Conservation (phyloP, 257 asterid genomes). For the Misopates orontium region DNA sequence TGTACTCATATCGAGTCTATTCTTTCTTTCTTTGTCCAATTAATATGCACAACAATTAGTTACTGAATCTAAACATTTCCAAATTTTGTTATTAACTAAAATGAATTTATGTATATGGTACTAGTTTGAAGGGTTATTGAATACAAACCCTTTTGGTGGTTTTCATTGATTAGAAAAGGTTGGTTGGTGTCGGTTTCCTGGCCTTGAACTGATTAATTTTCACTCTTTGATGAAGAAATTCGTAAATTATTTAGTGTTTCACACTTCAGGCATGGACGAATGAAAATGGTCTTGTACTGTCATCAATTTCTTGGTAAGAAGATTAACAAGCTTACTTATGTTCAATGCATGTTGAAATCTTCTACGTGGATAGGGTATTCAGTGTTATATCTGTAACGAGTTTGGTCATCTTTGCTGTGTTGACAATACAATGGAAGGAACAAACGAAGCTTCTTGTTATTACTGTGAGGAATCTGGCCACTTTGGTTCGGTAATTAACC, state of each 20-base stretch:
- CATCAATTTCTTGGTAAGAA: conserved; percentile 1
- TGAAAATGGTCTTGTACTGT: not conserved
- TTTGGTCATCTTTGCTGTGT: conserved; percentile 55
- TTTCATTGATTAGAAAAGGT: no score
- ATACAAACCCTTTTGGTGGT: no score
- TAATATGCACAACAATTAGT: not conserved
- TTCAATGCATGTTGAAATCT: conserved; percentile 16
- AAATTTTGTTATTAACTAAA: not conserved
- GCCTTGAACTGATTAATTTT: not conserved
- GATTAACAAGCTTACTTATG: conserved; percentile 9
- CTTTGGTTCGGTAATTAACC: conserved; percentile 39
- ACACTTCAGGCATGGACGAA: no score
- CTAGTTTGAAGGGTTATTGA: not conserved
- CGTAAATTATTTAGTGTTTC: not conserved
- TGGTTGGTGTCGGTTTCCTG: no score
- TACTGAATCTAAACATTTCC: not conserved
- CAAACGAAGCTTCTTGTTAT: conserved; percentile 43
- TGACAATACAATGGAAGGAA: conserved; percentile 29
- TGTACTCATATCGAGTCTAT: not conserved
- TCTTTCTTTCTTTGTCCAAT: not conserved
- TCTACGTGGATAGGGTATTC: conserved; percentile 37
- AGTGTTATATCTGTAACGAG: conserved; percentile 45
- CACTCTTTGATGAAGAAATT: not conserved
- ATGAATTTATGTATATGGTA: not conserved
- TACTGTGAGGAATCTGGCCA: conserved; percentile 49